Conservation (phyloP, 2,329 filamentous ascomycete species). For the Cladophialophora carrionii region DNA sequence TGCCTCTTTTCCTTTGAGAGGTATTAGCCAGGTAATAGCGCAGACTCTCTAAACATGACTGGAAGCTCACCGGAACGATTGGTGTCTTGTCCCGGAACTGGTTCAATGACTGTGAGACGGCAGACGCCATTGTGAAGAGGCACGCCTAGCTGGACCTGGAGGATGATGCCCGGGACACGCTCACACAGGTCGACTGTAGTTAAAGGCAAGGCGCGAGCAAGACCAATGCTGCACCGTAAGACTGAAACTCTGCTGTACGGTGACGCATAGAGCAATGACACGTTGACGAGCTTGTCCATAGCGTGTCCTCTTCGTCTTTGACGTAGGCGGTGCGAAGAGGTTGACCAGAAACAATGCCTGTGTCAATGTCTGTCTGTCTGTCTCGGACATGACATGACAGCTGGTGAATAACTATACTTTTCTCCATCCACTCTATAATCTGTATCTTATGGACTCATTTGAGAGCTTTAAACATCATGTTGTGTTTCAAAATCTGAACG, state of each 20-base stretch:
- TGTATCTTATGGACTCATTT: constrained; percentile 44
- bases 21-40: constrained; percentile 17
- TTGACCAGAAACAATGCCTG: not conserved
- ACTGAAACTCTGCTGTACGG: too few species aligned
- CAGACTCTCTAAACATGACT: not conserved
- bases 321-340: not conserved
- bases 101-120: constrained; percentile 39
- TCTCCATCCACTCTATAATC: constrained; percentile 2
- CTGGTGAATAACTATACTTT: not conserved
- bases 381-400: not conserved
- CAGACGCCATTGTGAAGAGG: constrained; percentile 25
- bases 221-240: not conserved
- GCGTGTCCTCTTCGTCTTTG: constrained; percentile 2
- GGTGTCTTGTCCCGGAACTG: constrained; percentile 27
- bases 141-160: constrained; percentile 1
- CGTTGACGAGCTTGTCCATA: not conserved
- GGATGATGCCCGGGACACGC: not conserved
- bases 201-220: not conserved
- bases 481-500: constrained; percentile 48
- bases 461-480: constrained; percentile 52
- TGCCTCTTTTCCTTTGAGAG: constrained; percentile 24
- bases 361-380: not conserved
- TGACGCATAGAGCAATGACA: not conserved
- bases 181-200: constrained; percentile 3
- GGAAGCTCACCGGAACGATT: constrained; percentile 28